Conservation (phyloP, 2,329 filamentous ascomycete species). For the Epichloe hybrida region DNA sequence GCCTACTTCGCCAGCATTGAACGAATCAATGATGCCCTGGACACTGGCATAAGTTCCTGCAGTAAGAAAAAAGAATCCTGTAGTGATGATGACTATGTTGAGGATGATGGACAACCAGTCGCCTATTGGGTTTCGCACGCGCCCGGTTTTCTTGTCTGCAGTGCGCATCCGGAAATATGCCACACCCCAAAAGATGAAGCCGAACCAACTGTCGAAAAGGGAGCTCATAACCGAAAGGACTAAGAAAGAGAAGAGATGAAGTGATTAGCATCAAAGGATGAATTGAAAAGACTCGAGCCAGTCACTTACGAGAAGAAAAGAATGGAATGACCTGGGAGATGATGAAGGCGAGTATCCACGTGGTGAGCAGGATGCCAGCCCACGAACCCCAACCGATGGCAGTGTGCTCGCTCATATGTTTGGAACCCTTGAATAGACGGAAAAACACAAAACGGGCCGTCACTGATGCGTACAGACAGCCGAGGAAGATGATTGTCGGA, state of each 20-base stretch:
- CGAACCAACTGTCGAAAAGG: constrained; percentile 84
- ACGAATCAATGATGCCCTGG: constrained; percentile 62
- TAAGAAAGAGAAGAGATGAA: background rate
- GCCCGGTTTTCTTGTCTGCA: constrained; percentile 43
- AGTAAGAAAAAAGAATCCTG: constrained; percentile 69
- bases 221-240: constrained; percentile 67
- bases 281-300: no score
- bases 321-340: constrained; percentile 90
- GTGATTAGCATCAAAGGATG: background rate
- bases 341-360: constrained; percentile 83
- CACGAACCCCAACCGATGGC: constrained; percentile 68
- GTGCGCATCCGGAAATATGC: constrained; percentile 66
- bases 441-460: constrained; percentile 87
- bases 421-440: constrained; percentile 66
- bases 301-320: constrained; percentile 55
- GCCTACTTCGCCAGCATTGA: constrained; percentile 48
- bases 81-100: constrained; percentile 59
- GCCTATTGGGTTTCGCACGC: constrained; percentile 34
- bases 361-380: constrained; percentile 53
- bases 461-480: constrained; percentile 81
- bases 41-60: constrained; percentile 72
- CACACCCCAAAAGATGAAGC: constrained; percentile 89
- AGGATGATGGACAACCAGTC: constrained; percentile 43
- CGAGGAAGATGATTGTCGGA: constrained; percentile 83
- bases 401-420: constrained; percentile 71